These are phyloP conservation scores for Hylodesmum podocarpum DNA, from an alignment of 306 rosid species.

Conservation along the genomic window DNA sequence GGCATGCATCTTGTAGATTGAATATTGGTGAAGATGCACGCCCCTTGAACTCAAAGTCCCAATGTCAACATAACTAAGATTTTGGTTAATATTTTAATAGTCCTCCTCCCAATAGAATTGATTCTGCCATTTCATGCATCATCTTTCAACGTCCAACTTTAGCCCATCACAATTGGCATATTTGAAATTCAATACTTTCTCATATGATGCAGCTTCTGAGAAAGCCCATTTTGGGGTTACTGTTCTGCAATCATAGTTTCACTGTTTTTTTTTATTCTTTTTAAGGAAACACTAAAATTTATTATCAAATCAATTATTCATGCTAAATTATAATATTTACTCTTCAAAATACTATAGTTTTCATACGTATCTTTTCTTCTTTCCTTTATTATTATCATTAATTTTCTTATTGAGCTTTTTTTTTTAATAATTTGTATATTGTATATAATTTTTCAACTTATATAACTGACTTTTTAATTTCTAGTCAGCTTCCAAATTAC, in stretches of 20 bases:
- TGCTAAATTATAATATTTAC: background rate
- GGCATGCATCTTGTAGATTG: no score
- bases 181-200: slow-evolving; percentile 26
- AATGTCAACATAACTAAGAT: slow-evolving; percentile 36
- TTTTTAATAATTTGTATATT: no score
- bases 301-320: background rate
- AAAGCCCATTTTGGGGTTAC: slow-evolving; percentile 17
- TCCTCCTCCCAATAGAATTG: slow-evolving; percentile 44
- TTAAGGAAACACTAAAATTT: no score
- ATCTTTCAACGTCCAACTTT: background rate
- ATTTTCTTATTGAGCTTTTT: no score
- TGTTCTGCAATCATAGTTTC: background rate
- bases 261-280: no score
- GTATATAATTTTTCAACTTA: no score
- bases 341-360: no score
- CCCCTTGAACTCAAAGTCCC: slow-evolving; percentile 42
- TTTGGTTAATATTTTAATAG: slow-evolving; percentile 44
- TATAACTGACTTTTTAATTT: no score
- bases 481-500: no score
- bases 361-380: no score
- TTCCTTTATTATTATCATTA: no score
- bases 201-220: slow-evolving; percentile 38
- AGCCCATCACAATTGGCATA: slow-evolving; percentile 25
- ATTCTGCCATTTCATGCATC: slow-evolving; percentile 21
- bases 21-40: slow-evolving; percentile 52